Conservation (phyloP, 2,329 filamentous ascomycete genomes). For the Leptographium radiaticola region DNA sequence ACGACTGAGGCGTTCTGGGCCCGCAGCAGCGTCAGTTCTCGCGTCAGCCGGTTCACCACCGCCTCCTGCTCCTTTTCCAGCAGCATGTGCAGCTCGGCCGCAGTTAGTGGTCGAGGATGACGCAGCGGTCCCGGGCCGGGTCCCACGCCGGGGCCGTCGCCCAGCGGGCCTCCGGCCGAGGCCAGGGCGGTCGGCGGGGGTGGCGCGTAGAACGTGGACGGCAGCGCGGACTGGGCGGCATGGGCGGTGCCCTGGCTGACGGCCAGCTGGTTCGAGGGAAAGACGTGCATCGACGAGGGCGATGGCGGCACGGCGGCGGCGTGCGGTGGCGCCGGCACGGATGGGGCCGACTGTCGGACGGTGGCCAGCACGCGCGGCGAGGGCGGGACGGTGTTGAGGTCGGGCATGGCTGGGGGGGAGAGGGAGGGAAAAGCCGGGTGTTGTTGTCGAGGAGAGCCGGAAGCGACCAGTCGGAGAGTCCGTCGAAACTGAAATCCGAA, state of each 20-base stretch:
- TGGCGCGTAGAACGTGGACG: slow-evolving; percentile 20
- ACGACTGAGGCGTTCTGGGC: slow-evolving; percentile 54
- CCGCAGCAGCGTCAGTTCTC: slow-evolving; percentile 76
- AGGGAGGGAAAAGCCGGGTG: not conserved
- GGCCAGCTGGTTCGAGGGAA: slow-evolving; percentile 41
- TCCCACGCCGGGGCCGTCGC: slow-evolving; percentile 32
- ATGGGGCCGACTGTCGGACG: slow-evolving; percentile 24
- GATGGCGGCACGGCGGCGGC: slow-evolving; percentile 17
- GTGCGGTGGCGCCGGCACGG: not conserved
- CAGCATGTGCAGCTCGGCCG: slow-evolving; percentile 77
- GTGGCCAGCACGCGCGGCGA: slow-evolving; percentile 31
- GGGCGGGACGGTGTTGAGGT: slow-evolving; percentile 42
- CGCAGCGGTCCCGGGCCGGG: slow-evolving; percentile 60
- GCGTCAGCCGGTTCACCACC: slow-evolving; percentile 84
- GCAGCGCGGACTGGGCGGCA: slow-evolving; percentile 17
- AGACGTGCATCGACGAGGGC: slow-evolving; percentile 38
- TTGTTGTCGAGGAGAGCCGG: not conserved
- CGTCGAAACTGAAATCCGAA: too few species aligned
- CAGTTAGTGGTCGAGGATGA: slow-evolving; percentile 77
- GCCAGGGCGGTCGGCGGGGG: slow-evolving; percentile 10
- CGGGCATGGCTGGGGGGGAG: slow-evolving; percentile 27
- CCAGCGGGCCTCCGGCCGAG: slow-evolving; percentile 10
- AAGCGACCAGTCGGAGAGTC: not conserved
- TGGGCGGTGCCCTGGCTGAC: slow-evolving; percentile 25
- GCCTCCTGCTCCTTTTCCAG: slow-evolving; percentile 93